A percentile compares a stretch with the other conserved stretches of the same genome.
These are phyloP conservation scores for Paxillus involutus DNA, from an alignment of 768 basidiomycete genomes.

Conservation along the genomic window DNA sequence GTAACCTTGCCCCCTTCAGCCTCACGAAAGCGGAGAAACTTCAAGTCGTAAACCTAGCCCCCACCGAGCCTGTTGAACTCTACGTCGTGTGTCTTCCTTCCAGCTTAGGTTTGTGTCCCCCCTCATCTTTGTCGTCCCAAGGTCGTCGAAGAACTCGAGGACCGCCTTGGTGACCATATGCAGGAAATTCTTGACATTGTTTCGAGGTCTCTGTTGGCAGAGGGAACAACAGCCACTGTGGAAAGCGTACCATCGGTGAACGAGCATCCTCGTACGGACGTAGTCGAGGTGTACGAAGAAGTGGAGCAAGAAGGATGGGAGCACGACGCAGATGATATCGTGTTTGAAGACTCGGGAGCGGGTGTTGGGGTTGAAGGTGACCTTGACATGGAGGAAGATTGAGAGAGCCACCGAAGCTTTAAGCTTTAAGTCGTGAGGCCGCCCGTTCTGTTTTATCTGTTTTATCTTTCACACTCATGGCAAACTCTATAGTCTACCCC, in stretches of 20 bases:
- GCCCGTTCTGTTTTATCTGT: neutral
- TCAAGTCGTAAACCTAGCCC: constrained; percentile 88
- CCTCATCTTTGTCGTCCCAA: constrained; percentile 29
- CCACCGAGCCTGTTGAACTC: constrained; percentile 78
- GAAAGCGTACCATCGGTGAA: neutral
- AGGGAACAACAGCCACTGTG: neutral
- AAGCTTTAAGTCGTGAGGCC: neutral
- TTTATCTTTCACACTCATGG: neutral
- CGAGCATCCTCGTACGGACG: neutral
- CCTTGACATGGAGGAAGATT: constrained; percentile 66
- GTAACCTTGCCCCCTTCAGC: constrained; percentile 61
- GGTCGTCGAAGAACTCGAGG: constrained; percentile 92
- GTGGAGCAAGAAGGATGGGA: constrained; percentile 29
- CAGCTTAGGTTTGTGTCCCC: neutral
- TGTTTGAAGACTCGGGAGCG: constrained; percentile 66
- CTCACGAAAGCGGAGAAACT: constrained; percentile 92
- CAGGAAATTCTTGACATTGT: constrained; percentile 66
- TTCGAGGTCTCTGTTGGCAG: constrained; percentile 36
- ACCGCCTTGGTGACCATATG: constrained; percentile 70
- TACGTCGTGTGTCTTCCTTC: constrained; percentile 69
- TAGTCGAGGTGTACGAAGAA: constrained; percentile 16
- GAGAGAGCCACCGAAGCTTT: neutral
- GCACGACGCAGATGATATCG: constrained; percentile 46
- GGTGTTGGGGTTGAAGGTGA: constrained; percentile 71
- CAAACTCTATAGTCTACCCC: too few relatives aligned